Conservation (phyloP, 495 filamentous ascomycete species). For the Trichocladium uniseriatum region DNA sequence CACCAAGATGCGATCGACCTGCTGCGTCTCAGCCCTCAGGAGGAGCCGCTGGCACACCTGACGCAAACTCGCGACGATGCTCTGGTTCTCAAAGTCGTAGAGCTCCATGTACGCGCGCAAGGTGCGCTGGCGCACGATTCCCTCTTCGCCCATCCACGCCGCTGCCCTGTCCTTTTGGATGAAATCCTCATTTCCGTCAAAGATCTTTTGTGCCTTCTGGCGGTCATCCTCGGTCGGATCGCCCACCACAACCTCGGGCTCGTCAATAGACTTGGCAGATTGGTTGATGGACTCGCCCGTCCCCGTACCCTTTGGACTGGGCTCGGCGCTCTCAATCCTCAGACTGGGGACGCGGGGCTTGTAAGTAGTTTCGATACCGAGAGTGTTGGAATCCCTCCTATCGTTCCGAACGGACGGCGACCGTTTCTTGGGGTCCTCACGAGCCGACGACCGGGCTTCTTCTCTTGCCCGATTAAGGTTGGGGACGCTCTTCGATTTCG, state of each 20-base stretch:
- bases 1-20: constrained; percentile 88
- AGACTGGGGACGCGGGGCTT: constrained; percentile 38
- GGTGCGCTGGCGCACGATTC: constrained; percentile 52
- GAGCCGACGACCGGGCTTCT: constrained; percentile 11
- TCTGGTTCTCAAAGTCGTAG: constrained; percentile 76
- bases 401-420: constrained; percentile 29
- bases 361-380: constrained; percentile 36
- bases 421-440: constrained; percentile 11
- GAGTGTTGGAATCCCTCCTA: constrained; percentile 25
- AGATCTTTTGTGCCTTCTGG: constrained; percentile 71
- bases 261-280: constrained; percentile 36
- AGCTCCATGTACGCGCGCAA: constrained; percentile 84
- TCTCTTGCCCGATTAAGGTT: constrained; percentile 17
- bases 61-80: constrained; percentile 71
- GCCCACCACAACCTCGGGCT: constrained; percentile 38
- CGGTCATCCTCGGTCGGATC: constrained; percentile 56
- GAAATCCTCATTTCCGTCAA: constrained; percentile 73
- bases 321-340: constrained; percentile 25
- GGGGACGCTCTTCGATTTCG: constrained; percentile 29
- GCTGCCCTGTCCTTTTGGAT: constrained; percentile 69
- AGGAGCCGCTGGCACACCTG: constrained; percentile 74
- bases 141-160: constrained; percentile 79
- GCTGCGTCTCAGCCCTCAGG: constrained; percentile 88
- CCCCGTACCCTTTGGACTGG: constrained; percentile 15
- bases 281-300: constrained; percentile 15